phyloP scores from a whole-genome alignment of 2,329 filamentous ascomycete species.

The Xylariaceae sp. region DNA sequence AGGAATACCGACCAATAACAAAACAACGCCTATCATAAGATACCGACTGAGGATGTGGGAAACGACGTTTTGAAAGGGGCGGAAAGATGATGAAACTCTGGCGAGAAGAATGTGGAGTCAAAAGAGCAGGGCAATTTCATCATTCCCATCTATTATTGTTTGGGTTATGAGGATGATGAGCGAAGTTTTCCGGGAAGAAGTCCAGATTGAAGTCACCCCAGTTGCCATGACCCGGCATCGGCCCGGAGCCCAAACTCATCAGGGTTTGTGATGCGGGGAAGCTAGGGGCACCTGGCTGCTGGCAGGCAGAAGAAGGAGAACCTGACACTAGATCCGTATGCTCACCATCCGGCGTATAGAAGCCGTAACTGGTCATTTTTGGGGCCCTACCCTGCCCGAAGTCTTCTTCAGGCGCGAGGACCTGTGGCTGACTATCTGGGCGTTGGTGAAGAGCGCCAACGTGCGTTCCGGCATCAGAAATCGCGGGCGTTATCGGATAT shows the following conservation, averaged over 20 bases:
- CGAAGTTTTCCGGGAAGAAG: constrained; percentile 9
- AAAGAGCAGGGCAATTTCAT: too few species aligned
- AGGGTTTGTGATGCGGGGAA: constrained; percentile 3
- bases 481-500: neutral
- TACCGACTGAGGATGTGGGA: too few species aligned
- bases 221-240: constrained; percentile 1
- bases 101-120: too few species aligned
- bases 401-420: constrained; percentile 4
- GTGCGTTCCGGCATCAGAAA: neutral
- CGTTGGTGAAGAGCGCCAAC: neutral
- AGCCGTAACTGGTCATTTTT: constrained; percentile 6
- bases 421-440: neutral
- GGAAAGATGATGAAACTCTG: too few species aligned
- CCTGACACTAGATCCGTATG: constrained; percentile 1
- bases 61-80: too few species aligned
- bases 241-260: constrained; percentile 1
- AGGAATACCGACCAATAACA: too few species aligned
- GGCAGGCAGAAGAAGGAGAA: constrained; percentile 4
- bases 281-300: neutral
- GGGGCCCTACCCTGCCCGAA: neutral
- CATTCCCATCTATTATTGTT: neutral
- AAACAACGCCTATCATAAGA: too few species aligned
- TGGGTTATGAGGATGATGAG: too few species aligned
- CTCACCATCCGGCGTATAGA: constrained; percentile 2
- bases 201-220: constrained; percentile 9